phyloP scores from a whole-genome alignment of 2,329 filamentous ascomycete genomes.

The Claviceps sorghi region DNA sequence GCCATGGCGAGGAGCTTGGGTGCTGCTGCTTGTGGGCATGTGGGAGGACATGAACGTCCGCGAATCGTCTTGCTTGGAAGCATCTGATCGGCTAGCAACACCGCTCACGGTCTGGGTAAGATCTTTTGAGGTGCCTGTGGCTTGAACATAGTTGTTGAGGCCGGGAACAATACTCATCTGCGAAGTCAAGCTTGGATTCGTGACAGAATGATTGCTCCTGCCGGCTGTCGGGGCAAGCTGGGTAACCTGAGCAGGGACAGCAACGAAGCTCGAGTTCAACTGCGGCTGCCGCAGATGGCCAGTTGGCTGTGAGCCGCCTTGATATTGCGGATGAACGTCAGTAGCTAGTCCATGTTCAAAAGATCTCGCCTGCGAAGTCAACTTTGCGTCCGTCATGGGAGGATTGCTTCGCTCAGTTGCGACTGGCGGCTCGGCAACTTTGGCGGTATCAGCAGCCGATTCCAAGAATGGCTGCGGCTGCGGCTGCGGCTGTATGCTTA shows the following conservation, averaged over 20 bases:
- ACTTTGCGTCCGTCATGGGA: slow-evolving; percentile 2
- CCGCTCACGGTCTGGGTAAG: slow-evolving; percentile 19
- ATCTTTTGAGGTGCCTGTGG: slow-evolving; percentile 5
- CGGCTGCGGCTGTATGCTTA: neutral
- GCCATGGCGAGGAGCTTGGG: slow-evolving; percentile 10
- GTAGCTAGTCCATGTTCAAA: neutral
- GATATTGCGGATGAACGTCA: neutral
- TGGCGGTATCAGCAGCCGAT: neutral
- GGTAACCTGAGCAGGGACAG: neutral
- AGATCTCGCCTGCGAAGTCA: slow-evolving; percentile 4
- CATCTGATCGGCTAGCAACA: slow-evolving; percentile 27
- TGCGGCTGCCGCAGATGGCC: neutral
- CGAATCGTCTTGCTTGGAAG: slow-evolving; percentile 18
- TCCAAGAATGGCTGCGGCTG: neutral
- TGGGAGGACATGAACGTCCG: slow-evolving; percentile 7
- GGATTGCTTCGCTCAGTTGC: neutral
- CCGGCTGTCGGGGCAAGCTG: neutral
- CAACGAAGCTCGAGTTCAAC: neutral
- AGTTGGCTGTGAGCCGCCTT: neutral
- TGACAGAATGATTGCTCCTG: neutral
- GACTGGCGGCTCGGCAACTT: neutral
- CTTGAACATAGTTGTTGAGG: slow-evolving; percentile 15
- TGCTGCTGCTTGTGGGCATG: slow-evolving; percentile 6
- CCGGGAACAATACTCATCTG: slow-evolving; percentile 16
- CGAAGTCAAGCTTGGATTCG: slow-evolving; percentile 6